Conservation (phyloP, 2,329 filamentous ascomycete genomes). For the Aaosphaeria arxii region DNA sequence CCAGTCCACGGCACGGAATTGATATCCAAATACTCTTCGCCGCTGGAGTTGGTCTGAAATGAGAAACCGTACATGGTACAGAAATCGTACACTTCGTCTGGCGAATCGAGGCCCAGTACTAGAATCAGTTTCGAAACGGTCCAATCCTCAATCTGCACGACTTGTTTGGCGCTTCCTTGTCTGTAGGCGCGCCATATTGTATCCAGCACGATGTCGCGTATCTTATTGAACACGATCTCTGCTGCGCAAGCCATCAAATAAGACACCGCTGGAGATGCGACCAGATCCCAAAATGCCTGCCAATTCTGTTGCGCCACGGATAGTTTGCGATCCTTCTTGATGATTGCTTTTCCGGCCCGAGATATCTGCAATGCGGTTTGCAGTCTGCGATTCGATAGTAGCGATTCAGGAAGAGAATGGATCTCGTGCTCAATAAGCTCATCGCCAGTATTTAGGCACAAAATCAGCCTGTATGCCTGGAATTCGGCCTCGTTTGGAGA, state of each 20-base stretch:
- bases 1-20: conserved; percentile 42
- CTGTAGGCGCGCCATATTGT: conserved; percentile 54
- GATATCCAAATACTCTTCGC: conserved; percentile 52
- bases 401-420: conserved; percentile 52
- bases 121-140: conserved; percentile 51
- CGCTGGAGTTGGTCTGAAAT: conserved; percentile 46
- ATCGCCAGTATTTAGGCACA: conserved; percentile 48
- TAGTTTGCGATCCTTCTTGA: conserved; percentile 43
- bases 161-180: conserved; percentile 47
- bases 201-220: conserved; percentile 56
- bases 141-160: conserved; percentile 51
- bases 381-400: conserved; percentile 53
- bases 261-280: conserved; percentile 54
- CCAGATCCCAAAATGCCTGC: conserved; percentile 55
- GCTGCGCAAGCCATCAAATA: conserved; percentile 64
- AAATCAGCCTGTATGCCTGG: conserved; percentile 57
- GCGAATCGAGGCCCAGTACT: conserved; percentile 55
- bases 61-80: conserved; percentile 53
- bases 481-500: conserved; percentile 64
- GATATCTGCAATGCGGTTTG: conserved; percentile 57
- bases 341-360: conserved; percentile 53
- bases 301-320: conserved; percentile 58
- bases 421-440: conserved; percentile 56
- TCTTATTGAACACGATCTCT: conserved; percentile 59
- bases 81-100: conserved; percentile 53